These are phyloP conservation scores for Candida sojae DNA, from an alignment of 1,139 yeast genomes.

Conservation along the genomic window DNA sequence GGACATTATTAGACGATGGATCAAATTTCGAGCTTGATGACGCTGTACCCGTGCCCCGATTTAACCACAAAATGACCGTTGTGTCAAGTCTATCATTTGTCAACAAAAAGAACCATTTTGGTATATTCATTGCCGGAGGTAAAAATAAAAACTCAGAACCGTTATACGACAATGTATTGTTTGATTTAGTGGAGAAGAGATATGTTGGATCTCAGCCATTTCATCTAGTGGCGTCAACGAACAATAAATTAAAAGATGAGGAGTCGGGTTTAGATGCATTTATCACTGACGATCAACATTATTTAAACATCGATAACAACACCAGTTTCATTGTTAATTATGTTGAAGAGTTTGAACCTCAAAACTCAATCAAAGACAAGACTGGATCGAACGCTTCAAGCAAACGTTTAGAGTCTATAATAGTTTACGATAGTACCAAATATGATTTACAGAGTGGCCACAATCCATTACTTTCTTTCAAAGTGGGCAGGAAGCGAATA, in stretches of 20 bases:
- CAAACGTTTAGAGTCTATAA: constrained; percentile 31
- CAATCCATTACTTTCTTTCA: constrained; percentile 41
- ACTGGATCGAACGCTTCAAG: constrained; percentile 1
- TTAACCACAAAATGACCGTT: constrained; percentile 53
- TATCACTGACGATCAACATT: constrained; percentile 20
- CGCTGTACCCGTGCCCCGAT: constrained; percentile 45
- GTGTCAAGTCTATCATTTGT: constrained; percentile 41
- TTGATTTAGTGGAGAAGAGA: constrained; percentile 49
- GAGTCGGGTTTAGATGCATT: constrained; percentile 17
- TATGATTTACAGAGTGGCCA: constrained; percentile 17
- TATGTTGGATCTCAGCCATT: constrained; percentile 43
- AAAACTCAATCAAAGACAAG: constrained; percentile 3
- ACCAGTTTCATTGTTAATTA: constrained; percentile 36
- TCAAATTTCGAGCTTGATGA: constrained; percentile 22
- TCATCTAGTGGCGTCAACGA: constrained; percentile 23
- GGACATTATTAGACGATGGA: constrained; percentile 55
- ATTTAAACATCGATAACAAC: constrained; percentile 32
- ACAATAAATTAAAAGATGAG: constrained; percentile 12
- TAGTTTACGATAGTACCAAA: constrained; percentile 36
- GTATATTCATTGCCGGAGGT: constrained; percentile 65
- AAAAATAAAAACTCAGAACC: constrained; percentile 42
- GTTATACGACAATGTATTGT: constrained; percentile 48
- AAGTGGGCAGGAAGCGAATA: constrained; percentile 35
- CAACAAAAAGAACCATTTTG: constrained; percentile 51
- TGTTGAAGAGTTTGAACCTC: constrained; percentile 27